phyloP scores from a whole-genome alignment of 1,139 yeast genomes.

The Nadsonia starkeyi-henricii region DNA sequence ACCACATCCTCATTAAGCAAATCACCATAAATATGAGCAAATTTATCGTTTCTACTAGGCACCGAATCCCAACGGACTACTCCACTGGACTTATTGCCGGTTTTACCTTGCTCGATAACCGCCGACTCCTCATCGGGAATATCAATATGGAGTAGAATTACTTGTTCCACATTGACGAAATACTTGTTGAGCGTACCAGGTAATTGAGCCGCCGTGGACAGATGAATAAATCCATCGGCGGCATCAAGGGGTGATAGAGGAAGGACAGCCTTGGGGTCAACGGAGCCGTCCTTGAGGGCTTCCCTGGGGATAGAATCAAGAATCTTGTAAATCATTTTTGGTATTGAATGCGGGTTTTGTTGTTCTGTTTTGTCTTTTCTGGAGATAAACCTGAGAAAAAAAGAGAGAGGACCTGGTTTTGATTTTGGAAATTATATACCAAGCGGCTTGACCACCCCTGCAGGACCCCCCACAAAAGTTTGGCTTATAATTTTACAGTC shows the following conservation, averaged over 20 bases:
- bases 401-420: no score
- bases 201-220: conserved; percentile 17
- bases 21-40: conserved; percentile 20
- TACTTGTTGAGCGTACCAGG: conserved; percentile 16
- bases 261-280: conserved; percentile 13
- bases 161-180: conserved; percentile 12
- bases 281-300: conserved; percentile 15
- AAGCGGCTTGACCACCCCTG: no score
- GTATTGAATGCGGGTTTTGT: neutral
- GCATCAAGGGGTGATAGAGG: conserved; percentile 18
- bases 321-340: conserved; percentile 17
- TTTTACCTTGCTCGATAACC: conserved; percentile 13
- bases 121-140: conserved; percentile 13
- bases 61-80: conserved; percentile 19
- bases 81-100: conserved; percentile 17
- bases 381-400: no score
- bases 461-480: no score
- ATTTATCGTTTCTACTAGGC: conserved; percentile 14
- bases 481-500: no score
- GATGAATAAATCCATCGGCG: conserved; percentile 20
- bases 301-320: conserved; percentile 16
- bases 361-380: no score
- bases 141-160: conserved; percentile 16
- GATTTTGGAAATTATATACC: no score
- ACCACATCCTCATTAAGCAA: conserved; percentile 16